phyloP scores from a whole-genome alignment of 495 filamentous ascomycete species.

The Tuber umbilicatum region DNA sequence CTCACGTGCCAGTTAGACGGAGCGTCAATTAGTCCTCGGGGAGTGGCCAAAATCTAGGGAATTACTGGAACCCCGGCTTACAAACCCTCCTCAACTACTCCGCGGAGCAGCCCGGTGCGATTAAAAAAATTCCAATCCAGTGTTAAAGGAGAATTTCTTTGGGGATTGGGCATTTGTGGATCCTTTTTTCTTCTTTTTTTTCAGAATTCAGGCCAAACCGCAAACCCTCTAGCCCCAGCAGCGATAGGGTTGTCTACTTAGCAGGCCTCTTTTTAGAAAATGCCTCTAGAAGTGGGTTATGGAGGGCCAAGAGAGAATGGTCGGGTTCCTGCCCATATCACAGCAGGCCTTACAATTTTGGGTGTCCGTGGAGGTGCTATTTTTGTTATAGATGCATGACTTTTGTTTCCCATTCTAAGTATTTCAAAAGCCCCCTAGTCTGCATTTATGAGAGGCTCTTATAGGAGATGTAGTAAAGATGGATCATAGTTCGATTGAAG shows the following conservation, averaged over 20 bases:
- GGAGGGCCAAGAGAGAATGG: not conserved
- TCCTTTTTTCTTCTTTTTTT: too few relatives aligned
- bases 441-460: not conserved
- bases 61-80: not conserved
- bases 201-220: too few relatives aligned
- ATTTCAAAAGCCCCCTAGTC: not conserved
- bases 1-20: not conserved
- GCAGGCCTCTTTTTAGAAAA: not conserved
- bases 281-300: not conserved
- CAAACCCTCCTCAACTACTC: too few relatives aligned
- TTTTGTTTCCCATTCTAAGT: too few relatives aligned
- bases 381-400: not conserved
- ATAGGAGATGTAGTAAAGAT: not conserved
- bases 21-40: not conserved
- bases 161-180: too few relatives aligned
- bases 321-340: not conserved
- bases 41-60: not conserved
- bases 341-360: not conserved
- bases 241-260: not conserved
- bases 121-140: too few relatives aligned
- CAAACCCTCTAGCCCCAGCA: not conserved
- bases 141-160: too few relatives aligned
- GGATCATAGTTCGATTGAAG: not conserved
- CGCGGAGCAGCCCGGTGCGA: too few relatives aligned
- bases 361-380: not conserved